Evolutionary conservation across 441 rosid genomes (phyloP), one percentile per base, ranked within the genome.

Genomic region (Flueggea neowawraea): DNA sequence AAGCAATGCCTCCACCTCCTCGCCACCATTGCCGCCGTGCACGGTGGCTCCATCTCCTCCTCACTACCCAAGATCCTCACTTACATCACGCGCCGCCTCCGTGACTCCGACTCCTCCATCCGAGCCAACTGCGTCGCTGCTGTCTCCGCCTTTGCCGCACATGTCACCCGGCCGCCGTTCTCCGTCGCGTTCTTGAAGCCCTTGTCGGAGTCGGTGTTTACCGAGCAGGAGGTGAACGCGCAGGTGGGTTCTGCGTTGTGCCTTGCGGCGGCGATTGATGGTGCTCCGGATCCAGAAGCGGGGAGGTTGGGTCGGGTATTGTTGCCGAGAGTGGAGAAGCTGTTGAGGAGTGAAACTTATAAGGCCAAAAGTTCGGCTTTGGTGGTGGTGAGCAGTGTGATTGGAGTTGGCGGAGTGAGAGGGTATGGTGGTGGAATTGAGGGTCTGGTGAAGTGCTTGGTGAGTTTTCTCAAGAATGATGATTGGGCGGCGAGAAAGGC

Each of bases 401-500:
- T n/a, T n/a, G n/a, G n/a, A n/a, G n/a, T n/a, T n/a, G n/a, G n/a
- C n/a, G n/a, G n/a, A n/a, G n/a, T n/a, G n/a, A n/a, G n/a, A n/a
- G n/a, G n/a, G n/a, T n/a, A n/a, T n/a, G n/a, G n/a, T n/a, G n/a
- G n/a, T n/a, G n/a, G n/a, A n/a, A n/a, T n/a, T n/a, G n/a, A n/a
- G n/a, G n/a, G n/a, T n/a, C n/a, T n/a, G n/a, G n/a, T n/a, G n/a
- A n/a, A n/a, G n/a, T n/a, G n/a, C n/a, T n/a, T n/a, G n/a, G n/a
- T n/a, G n/a, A n/a, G n/a, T n/a, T n/a, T n/a, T n/a, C n/a, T n/a
- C n/a, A n/a, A n/a, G n/a, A n/a, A n/a, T n/a, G n/a, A n/a, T n/a
- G n/a, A n/a, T n/a, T n/a, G n/a, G 97, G 84, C 94, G 15, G 80
- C 85, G 31, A 86, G 98, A 75, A 93, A 88, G 77, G 96, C 88